Percentiles rank a stretch among this genome's conserved stretches.
Evolutionary conservation across 225 moss, liverwort and hornwort genomes (phyloP).

Genomic region (Rhytidiadelphus loreus): DNA sequence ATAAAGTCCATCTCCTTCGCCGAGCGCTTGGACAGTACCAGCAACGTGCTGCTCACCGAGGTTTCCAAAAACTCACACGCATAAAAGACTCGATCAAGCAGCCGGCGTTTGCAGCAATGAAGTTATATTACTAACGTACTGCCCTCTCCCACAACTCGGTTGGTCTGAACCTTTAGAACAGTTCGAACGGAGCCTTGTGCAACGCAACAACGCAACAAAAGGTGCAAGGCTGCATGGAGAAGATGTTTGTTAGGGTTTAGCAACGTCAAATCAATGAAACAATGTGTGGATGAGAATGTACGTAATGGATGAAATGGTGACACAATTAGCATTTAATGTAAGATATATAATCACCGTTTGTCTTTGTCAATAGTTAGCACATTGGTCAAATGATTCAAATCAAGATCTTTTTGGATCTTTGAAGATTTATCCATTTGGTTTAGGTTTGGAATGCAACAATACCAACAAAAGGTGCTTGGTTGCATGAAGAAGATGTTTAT

Average conservation of each 20-base stretch:
- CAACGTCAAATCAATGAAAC: neutral
- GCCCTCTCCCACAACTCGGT: neutral
- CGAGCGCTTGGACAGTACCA: neutral
- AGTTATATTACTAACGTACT: neutral
- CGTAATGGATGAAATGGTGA: neutral
- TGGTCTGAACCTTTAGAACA: no score
- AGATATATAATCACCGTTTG: neutral
- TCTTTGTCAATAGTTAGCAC: fast-evolving
- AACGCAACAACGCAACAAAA: no score
- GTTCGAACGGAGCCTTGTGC: neutral
- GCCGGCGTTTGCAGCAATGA: neutral
- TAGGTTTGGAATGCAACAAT: no score
- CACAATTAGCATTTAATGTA: neutral
- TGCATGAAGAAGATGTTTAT: neutral
- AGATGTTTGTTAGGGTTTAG: neutral
- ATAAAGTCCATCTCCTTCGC: neutral
- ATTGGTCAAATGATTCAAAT: neutral
- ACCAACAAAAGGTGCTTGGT: no score
- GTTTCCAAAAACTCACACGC: no score
- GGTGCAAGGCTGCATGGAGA: neutral
- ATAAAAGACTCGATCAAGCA: no score
- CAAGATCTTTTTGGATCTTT: neutral
- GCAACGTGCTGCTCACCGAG: neutral
- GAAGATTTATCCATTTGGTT: no score
- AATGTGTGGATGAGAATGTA: neutral